Base-by-base conservation (phyloP, 805 yeast species). In the Wickerhamomyces chambardii region DNA sequence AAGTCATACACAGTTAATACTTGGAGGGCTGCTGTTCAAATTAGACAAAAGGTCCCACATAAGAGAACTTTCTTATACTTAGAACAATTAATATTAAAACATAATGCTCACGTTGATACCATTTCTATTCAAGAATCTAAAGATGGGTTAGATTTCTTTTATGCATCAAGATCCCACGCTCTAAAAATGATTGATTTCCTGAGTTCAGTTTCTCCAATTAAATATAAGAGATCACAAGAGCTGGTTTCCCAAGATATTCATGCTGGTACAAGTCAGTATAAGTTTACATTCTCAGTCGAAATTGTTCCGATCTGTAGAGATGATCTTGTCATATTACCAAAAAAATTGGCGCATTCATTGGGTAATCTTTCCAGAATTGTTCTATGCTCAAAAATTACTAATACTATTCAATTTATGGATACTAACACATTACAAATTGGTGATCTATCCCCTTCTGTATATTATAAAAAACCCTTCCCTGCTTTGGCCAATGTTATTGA, bases 21-120 rank as follows among this genome's bases (percentile, higher is more conserved):
- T 5, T 92, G 98, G 98, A 82, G 92, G 61, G 97, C 99, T 24
- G 77, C 90, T 21, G 95, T 94, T 27, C 99, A 92, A 66, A 83
- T 94, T 50, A 81, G 99, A 65, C 99, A 92, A 63, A 92, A 94
- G 58, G 98, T 92, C 27, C 76, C 85, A 15, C 98, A 92, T 61
- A 92, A 92, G 65, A 81, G 96, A 70, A 92, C 99, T 8, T 90
- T 92, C 59, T 73, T 90, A 58, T 92, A 85, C 54, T 73, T 92
- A 50, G 99, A 92, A 66, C 99, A 92, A 64, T 70, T 94, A 59
- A 92, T 92, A 50, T 70, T 92, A 61, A 87, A 72, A 56, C 94
- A 86, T 58, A 84, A 81, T 52, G 97, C 97, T 5, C 97, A 92
- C 57, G 77, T 81, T 40, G 95, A 89, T 55, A 90, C 97, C 36